Evolutionary conservation across 2,329 filamentous ascomycete species (phyloP), one percentile per base, ranked within the genome.

Genomic region (Aspergillus thermomutatus): DNA sequence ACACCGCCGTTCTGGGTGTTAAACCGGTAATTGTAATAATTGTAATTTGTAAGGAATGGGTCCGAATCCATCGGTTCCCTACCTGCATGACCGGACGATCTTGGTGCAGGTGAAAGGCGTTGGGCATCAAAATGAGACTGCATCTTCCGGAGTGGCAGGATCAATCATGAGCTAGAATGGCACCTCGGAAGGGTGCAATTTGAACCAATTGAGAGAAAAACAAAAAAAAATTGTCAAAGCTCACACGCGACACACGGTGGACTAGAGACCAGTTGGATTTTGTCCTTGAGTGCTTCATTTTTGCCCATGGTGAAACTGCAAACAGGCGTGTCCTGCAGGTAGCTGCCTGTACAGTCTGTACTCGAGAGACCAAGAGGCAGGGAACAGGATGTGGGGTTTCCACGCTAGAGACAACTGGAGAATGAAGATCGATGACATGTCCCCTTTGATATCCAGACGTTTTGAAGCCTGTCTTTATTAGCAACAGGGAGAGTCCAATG

Each of bases 401-500:
- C 43, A 48, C 46, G 19, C 53, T 34, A 54, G 61, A 52, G 49
- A 54, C 55, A 54, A 60, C 53, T 62, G 51, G 60, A 59, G 61
- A 61, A 49, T 53, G 48, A 37, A 53, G 59, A 60, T 59, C 57
- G 62, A 62, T 66, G 65, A 66, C 63, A 65, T 66, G 65, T 65
- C 60, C 53, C 58, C 53, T 50, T 52, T 52, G 56, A 55, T 60
- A 57, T 58, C 64, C 64, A 62, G 56, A 65, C 60, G 54, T 58
- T 60, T 50, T 34, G 52, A 53, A 47, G 57, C 57, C 56, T 57
- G 59, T 61, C 65, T 63, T 52, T 55, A 54, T 60, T 60, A 59
- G 59, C 53, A 63, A 51, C 41, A 31, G 50, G 55, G 52, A 41
- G 40, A 60, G 54, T 54, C 63, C 62, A 65, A 65, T 63, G 58